Conservation (phyloP, 257 asterid genomes). For the Forsythia suspensa region DNA sequence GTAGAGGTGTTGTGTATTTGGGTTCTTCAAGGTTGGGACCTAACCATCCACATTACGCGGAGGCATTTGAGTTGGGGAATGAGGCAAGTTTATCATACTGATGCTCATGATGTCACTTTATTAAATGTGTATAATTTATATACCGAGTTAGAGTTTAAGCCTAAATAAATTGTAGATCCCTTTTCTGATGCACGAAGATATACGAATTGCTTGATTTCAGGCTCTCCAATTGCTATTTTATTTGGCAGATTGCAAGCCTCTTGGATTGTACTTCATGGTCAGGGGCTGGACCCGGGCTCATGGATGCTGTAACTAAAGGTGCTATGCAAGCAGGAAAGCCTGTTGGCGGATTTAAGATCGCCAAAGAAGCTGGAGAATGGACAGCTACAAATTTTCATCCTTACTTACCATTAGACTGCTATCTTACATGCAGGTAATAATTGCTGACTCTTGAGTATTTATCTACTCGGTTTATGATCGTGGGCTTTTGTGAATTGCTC, state of each 20-base stretch:
- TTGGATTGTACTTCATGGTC: constrained; percentile 89
- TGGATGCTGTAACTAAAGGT: constrained; percentile 92
- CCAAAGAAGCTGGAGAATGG: constrained; percentile 95
- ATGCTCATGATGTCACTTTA: background rate
- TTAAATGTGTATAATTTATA: background rate
- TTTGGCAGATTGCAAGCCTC: constrained; percentile 65
- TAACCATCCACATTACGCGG: constrained; percentile 59
- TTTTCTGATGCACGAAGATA: background rate
- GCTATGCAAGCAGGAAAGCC: constrained; percentile 80
- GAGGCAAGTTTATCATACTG: constrained; percentile 41
- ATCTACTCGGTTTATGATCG: background rate
- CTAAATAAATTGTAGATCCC: background rate
- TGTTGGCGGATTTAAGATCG: constrained; percentile 92
- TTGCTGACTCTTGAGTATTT: background rate
- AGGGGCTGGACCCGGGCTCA: constrained; percentile 89
- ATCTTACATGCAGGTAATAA: constrained; percentile 81
- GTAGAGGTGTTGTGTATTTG: constrained; percentile 90
- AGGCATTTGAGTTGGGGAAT: constrained; percentile 60
- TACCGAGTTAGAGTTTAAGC: background rate
- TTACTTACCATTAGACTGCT: constrained; percentile 63
- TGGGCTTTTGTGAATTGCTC: constrained; percentile 16
- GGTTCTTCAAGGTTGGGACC: constrained; percentile 87
- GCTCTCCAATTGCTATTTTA: constrained; percentile 15
- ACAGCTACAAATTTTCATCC: constrained; percentile 70
- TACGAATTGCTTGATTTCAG: constrained; percentile 12